Conservation (phyloP, 768 basidiomycete genomes). For the Russula dissimulans region DNA sequence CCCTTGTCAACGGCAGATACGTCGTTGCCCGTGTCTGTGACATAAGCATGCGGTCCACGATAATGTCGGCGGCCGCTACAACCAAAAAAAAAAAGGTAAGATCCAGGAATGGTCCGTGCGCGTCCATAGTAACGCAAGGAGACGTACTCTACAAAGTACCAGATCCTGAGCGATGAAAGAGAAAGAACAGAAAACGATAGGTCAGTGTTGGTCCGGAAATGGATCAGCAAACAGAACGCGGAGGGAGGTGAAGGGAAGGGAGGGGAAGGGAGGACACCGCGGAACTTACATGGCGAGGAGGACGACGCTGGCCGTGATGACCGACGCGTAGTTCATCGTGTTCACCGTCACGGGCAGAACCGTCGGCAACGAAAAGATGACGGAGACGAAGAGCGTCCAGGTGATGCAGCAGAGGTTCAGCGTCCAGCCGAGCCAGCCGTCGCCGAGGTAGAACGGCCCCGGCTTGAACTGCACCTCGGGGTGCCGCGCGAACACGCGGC, state of each 20-base stretch:
- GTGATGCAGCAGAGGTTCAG: constrained; percentile 56
- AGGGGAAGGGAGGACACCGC: neutral
- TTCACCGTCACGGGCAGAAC: constrained; percentile 53
- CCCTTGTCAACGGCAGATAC: neutral
- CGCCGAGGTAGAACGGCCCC: constrained; percentile 80
- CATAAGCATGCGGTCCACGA: constrained; percentile 10
- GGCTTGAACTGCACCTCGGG: constrained; percentile 79
- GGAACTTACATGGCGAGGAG: constrained; percentile 26
- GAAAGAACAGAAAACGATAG: too few species aligned
- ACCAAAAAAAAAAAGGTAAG: neutral
- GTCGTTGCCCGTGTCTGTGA: neutral
- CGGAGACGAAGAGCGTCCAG: constrained; percentile 60
- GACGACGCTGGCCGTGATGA: constrained; percentile 30
- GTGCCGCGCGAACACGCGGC: constrained; percentile 58
- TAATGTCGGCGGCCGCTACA: constrained; percentile 18
- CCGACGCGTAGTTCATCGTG: constrained; percentile 80
- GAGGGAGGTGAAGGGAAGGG: neutral
- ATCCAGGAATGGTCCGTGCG: too few species aligned
- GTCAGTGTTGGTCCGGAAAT: neutral
- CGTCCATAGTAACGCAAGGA: neutral
- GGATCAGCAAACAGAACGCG: neutral
- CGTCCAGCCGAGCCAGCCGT: constrained; percentile 50
- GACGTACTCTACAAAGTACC: constrained; percentile 22
- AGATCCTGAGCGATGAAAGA: constrained; percentile 11
- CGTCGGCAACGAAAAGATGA: constrained; percentile 69